Evolutionary conservation across 1,284 basidiomycete species (phyloP).

Genomic region (Leccinum subrobustum): DNA sequence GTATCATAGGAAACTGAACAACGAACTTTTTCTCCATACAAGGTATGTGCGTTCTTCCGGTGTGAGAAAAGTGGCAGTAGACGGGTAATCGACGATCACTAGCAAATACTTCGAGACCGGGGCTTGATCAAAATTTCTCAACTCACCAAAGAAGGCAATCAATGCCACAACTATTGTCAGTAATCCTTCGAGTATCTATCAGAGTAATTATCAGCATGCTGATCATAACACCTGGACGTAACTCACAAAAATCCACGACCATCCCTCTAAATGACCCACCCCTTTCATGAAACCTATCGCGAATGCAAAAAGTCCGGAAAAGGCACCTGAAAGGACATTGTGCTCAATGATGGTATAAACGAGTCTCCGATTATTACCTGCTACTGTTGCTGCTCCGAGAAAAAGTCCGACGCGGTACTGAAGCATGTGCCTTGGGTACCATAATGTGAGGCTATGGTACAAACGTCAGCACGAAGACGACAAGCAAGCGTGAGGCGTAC

Average conservation of each 20-base stretch:
- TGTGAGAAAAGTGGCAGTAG: constrained; percentile 48
- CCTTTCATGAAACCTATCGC: constrained; percentile 29
- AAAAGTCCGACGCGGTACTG: constrained; percentile 40
- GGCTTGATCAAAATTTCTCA: neutral
- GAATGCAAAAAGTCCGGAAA: constrained; percentile 33
- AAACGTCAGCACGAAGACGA: constrained; percentile 5
- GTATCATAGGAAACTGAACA: neutral
- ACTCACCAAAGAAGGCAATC: constrained; percentile 32
- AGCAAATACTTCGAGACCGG: neutral
- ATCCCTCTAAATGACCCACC: constrained; percentile 27
- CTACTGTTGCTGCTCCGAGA: constrained; percentile 34
- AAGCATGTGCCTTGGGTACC: constrained; percentile 37
- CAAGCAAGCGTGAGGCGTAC: constrained; percentile 37
- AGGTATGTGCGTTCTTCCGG: constrained; percentile 46
- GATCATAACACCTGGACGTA: neutral
- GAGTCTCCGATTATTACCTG: constrained; percentile 13
- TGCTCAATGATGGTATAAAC: neutral
- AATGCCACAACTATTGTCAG: constrained; percentile 35
- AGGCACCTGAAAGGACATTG: constrained; percentile 31
- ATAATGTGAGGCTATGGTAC: constrained; percentile 27
- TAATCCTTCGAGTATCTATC: constrained; percentile 44
- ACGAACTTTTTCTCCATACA: constrained; percentile 55
- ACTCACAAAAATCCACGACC: constrained; percentile 42
- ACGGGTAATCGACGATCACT: constrained; percentile 51
- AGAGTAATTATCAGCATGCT: neutral